These are phyloP conservation scores for Ceratocystis eucalypticola DNA, from an alignment of 2,329 filamentous ascomycete species.

Conservation along the genomic window DNA sequence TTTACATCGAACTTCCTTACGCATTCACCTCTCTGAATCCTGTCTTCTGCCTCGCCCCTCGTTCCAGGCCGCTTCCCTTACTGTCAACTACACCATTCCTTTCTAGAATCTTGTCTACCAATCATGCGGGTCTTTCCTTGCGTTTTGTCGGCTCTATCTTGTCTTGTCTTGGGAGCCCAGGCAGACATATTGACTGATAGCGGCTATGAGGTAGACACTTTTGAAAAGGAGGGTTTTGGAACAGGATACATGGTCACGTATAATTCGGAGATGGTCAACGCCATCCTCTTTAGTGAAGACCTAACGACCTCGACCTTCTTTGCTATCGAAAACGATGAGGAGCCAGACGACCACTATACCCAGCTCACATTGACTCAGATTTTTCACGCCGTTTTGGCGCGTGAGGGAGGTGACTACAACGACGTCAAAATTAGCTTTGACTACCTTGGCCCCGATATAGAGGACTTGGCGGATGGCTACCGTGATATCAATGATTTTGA, in stretches of 20 bases:
- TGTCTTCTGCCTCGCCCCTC: no score
- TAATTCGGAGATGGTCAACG: not conserved
- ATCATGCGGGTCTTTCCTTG: not conserved
- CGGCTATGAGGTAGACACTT: not conserved
- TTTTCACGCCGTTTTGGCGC: no score
- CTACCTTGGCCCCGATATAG: no score
- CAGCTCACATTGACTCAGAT: not conserved
- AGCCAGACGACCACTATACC: not conserved
- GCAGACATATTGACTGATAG: not conserved
- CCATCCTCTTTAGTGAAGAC: not conserved
- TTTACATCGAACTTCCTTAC: no score
- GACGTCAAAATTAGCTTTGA: no score
- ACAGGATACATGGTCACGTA: not conserved
- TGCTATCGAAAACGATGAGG: not conserved
- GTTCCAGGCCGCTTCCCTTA: no score
- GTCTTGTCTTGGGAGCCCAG: not conserved
- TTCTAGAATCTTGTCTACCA: not conserved
- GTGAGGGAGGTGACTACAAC: no score
- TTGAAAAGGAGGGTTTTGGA: not conserved
- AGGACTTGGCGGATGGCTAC: no score
- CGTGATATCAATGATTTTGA: no score
- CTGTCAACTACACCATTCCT: no score
- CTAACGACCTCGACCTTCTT: not conserved
- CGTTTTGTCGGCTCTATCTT: not conserved
- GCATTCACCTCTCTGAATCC: no score